A percentile compares a stretch with the other conserved stretches of the same genome.
These are phyloP conservation scores for Taphrina flavorubra DNA, from an alignment of 1,139 yeast genomes.

Conservation along the genomic window DNA sequence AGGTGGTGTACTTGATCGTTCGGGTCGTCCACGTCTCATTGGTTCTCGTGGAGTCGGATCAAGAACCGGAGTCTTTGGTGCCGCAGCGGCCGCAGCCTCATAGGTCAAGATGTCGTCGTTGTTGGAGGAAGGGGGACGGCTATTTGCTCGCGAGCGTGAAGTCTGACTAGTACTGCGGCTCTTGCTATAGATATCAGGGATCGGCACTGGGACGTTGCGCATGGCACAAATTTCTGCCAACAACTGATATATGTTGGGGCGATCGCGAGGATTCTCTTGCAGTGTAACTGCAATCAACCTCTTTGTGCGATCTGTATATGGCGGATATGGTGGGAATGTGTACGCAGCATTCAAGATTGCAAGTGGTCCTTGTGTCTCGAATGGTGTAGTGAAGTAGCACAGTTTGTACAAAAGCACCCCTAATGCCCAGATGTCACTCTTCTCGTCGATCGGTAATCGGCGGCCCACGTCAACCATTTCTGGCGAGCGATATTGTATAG, in stretches of 20 bases:
- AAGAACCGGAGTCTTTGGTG: conserved; percentile 17
- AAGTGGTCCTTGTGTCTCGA: conserved; percentile 76
- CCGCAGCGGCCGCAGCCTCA: conserved; percentile 39
- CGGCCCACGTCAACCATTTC: conserved; percentile 91
- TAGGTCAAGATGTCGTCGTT: conserved; percentile 44
- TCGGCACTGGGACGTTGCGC: conserved; percentile 63
- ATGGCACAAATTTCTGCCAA: conserved; percentile 69
- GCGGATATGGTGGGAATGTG: conserved; percentile 60
- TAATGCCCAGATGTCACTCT: conserved; percentile 95
- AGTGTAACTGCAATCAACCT: conserved; percentile 73
- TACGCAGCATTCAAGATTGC: conserved; percentile 70
- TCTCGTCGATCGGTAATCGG: conserved; percentile 89
- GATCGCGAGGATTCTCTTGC: conserved; percentile 74
- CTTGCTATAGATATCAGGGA: conserved; percentile 47
- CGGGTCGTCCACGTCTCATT: conserved; percentile 46
- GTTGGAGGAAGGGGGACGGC: conserved; percentile 44
- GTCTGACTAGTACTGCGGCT: conserved; percentile 46
- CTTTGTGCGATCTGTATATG: conserved; percentile 49
- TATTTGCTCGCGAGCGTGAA: conserved; percentile 45
- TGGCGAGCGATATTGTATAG: conserved; percentile 96
- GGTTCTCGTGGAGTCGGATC: conserved; percentile 25
- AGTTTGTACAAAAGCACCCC: conserved; percentile 89
- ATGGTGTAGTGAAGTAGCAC: conserved; percentile 93
- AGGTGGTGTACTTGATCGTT: conserved; percentile 40
- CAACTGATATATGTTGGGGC: conserved; percentile 89